A percentile compares a stretch with the other conserved stretches of the same genome.
Evolutionary conservation across 441 rosid genomes (phyloP).

Genomic region (Raphanus hybrid): DNA sequence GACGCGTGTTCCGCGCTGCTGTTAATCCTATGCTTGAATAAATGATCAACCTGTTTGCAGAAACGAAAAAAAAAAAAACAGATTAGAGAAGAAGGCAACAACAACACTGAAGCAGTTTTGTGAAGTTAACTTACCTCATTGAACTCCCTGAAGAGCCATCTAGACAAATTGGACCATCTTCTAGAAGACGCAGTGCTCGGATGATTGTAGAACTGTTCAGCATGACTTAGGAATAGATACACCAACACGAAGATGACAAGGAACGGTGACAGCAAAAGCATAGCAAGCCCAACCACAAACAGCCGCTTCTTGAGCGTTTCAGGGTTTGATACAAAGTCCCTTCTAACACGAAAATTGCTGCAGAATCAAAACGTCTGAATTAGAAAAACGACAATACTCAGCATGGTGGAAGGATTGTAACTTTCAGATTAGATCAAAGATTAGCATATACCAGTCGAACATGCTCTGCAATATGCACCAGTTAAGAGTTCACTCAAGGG

Average conservation of each 20-base stretch:
- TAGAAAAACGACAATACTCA: constrained; percentile 26
- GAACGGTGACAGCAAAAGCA: constrained; percentile 93
- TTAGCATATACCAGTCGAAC: constrained; percentile 92
- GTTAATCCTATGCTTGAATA: constrained; percentile 95
- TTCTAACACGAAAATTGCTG: constrained; percentile 37
- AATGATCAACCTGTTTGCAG: constrained; percentile 83
- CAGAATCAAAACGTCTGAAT: too few species aligned
- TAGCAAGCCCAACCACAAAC: constrained; percentile 85
- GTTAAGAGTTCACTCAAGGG: constrained; percentile 96
- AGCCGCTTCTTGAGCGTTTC: constrained; percentile 81
- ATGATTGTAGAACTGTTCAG: constrained; percentile 97
- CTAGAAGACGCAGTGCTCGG: constrained; percentile 97
- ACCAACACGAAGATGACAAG: constrained; percentile 97
- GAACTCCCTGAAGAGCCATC: constrained; percentile 95
- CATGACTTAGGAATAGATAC: constrained; percentile 89
- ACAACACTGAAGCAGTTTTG: too few species aligned
- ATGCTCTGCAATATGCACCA: constrained; percentile 99
- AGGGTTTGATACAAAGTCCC: constrained; percentile 90
- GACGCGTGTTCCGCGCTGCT: constrained; percentile 89
- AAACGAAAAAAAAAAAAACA: too few species aligned
- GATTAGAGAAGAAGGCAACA: not conserved
- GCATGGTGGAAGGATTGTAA: constrained; percentile 8
- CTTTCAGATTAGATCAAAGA: not conserved
- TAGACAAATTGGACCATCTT: constrained; percentile 98
- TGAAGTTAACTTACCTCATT: constrained; percentile 54